Base-by-base conservation (phyloP, 192 early-diverging fungal species). In the Gryganskiella cystojenkinii region DNA sequence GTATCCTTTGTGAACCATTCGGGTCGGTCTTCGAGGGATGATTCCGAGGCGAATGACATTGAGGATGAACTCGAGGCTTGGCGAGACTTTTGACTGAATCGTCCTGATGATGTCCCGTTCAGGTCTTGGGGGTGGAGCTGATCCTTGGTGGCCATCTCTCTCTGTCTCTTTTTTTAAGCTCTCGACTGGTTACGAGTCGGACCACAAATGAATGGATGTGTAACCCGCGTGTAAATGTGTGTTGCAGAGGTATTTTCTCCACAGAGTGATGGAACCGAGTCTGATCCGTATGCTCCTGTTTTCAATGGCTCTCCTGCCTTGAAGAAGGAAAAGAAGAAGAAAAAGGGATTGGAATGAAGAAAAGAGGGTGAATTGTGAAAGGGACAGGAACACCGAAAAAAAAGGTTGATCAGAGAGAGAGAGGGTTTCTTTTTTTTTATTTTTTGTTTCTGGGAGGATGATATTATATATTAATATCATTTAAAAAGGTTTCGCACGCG, bases 1-100 rank as follows among this genome's bases (percentile, higher is more conserved):
- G 74, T 78, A 34, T 78, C 74, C 58, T 69, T 64, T 20, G 61
- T 59, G 43, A 69, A 69, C 74, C 74, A 78, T 34, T 78, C 65
- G 9, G 74, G 74, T 47, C 53, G 63, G 50, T 78, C 67, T 5
- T 69, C 66, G 19, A 61, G 14, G 25, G 67, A 52, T 5, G 71
- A 73, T 46, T 69, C 66, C 13, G 74, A 78, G 50, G 74, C 61
- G 6, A 59, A 20, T 2, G 65, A 76, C 34, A 68, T 27, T 25
- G 65, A 50, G 20, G 74, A 78, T 45, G 61, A 56, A 56, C 46
- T 54, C 24, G 74, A 69, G 31, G 66, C 43, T 33, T 78, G 74
- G 15, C 65, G 44, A 30, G 58, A 49, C 54, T 78, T 78, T 43
- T 28, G 65, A 34, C 34, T 53, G 8, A 42, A 34, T 33, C 35